Base-by-base conservation (phyloP, 176 grass and related monocot genomes). In the Oryza punctata region DNA sequence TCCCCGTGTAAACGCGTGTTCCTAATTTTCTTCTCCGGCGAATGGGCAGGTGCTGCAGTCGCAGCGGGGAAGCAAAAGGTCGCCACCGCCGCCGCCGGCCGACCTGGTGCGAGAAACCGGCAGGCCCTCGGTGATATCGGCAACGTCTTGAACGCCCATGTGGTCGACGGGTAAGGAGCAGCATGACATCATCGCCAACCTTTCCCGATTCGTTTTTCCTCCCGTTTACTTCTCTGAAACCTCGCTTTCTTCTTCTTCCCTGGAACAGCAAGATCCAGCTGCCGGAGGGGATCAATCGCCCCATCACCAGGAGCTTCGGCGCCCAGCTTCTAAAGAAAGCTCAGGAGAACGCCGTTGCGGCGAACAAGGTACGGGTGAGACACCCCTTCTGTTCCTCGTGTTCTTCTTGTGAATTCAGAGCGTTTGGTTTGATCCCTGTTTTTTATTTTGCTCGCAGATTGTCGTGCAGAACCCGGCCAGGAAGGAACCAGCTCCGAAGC, bases 91-190 rank as follows among this genome's bases (percentile, higher is more conserved):
- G 87, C 69, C 12, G 66, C 26, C 10, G 85, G 73, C 63, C 81
- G 68, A 1, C 72, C n/a, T 19, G 75, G 74, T 35, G 83, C 9
- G 41, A 88, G 82, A 16, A 80, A 83, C 67, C 68, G 95, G 41
- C 65, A 60, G 67, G 90, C 71, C 6, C 85, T 94, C 1, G 90
- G 81, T 27, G 90, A 97, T 16, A 97, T 97, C 75, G 92, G 95
- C 50, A 97, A 97, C 60, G 30, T 92, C 1, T 75, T 75, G 29
- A 69, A 82, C 10, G 12, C 67, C 66, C 38, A 59, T 10, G 87
- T 67, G 27, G 21, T 65, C 37, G 79, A 84, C 57, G 80, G 80
- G 90, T 79, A 73, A 91, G 82, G 38, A 41, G 18, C 30, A 41
- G 18, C 30, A 11, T 21, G 23, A 64, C 25, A 50, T 9, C 24